Conservation (phyloP, 495 filamentous ascomycete genomes). For the Hyaloscypha variabilis region DNA sequence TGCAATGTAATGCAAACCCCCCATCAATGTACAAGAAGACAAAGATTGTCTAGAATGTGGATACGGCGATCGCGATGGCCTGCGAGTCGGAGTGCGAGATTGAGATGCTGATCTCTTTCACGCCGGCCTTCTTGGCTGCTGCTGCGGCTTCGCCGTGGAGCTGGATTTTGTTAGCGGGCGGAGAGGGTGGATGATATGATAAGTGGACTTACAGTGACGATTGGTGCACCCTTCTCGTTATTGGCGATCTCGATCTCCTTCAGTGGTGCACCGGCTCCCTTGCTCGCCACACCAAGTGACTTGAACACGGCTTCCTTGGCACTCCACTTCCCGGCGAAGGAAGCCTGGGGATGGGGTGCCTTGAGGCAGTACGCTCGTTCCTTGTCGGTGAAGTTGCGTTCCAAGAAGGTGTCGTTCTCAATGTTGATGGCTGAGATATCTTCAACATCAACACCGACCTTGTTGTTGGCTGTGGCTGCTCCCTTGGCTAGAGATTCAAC, state of each 20-base stretch:
- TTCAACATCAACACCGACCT: slow-evolving; percentile 92
- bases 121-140: slow-evolving; percentile 79
- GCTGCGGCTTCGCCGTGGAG: slow-evolving; percentile 81
- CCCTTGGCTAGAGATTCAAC: slow-evolving; percentile 78
- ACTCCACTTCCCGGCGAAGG: slow-evolving; percentile 92
- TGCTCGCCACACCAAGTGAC: slow-evolving; percentile 82
- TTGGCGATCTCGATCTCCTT: slow-evolving; percentile 92
- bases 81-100: slow-evolving; percentile 94
- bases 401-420: slow-evolving; percentile 89
- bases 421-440: slow-evolving; percentile 82
- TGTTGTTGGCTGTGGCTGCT: slow-evolving; percentile 69
- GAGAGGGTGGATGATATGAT: not conserved
- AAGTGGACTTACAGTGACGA: slow-evolving; percentile 82
- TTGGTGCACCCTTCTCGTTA: slow-evolving; percentile 79
- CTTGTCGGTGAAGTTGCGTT: slow-evolving; percentile 85
- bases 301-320: slow-evolving; percentile 99
- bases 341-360: slow-evolving; percentile 75
- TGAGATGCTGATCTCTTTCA: slow-evolving; percentile 86
- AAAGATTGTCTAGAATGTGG: slow-evolving; percentile 59
- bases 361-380: slow-evolving; percentile 87
- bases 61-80: slow-evolving; percentile 89
- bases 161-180: slow-evolving; percentile 44
- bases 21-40: slow-evolving; percentile 11
- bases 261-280: slow-evolving; percentile 85
- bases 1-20: not conserved